Evolutionary conservation across 2,329 filamentous ascomycete genomes (phyloP).

Genomic region (Akanthomyces muscarius): DNA sequence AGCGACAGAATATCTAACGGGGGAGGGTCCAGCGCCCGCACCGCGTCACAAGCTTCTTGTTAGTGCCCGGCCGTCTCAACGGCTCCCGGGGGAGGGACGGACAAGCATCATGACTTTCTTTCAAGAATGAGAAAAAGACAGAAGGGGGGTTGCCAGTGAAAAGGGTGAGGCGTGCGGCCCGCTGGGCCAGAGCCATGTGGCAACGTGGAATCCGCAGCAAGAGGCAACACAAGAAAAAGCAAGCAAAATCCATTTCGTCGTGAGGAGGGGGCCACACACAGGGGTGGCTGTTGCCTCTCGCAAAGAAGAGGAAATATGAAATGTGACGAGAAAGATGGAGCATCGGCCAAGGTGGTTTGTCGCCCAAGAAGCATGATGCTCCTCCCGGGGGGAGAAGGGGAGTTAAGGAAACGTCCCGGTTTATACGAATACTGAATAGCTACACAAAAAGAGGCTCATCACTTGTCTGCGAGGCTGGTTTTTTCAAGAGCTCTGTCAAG

Average conservation of each 20-base stretch:
- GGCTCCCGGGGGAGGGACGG: too few species aligned
- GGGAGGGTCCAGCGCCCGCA: too few species aligned
- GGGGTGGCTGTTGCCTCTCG: background rate
- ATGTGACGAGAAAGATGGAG: constrained; percentile 16
- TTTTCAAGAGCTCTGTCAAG: too few species aligned
- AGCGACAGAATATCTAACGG: background rate
- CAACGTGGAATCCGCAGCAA: background rate
- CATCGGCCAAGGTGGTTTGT: background rate
- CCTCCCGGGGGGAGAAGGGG: background rate
- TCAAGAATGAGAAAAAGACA: background rate
- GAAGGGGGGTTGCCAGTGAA: background rate
- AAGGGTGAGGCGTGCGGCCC: background rate
- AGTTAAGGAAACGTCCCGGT: too few species aligned
- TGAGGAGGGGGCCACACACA: background rate
- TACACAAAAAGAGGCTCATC: too few species aligned
- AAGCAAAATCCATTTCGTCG: background rate
- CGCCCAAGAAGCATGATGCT: background rate
- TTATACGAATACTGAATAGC: too few species aligned
- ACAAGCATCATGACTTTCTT: too few species aligned
- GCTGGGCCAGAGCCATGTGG: background rate
- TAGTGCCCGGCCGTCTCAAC: background rate
- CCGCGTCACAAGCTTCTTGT: too few species aligned
- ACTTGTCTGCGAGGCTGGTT: too few species aligned
- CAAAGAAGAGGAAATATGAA: background rate
- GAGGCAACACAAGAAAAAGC: background rate